phyloP scores from a whole-genome alignment of 2,329 filamentous ascomycete genomes.

The Neoarthrinium moseri region DNA sequence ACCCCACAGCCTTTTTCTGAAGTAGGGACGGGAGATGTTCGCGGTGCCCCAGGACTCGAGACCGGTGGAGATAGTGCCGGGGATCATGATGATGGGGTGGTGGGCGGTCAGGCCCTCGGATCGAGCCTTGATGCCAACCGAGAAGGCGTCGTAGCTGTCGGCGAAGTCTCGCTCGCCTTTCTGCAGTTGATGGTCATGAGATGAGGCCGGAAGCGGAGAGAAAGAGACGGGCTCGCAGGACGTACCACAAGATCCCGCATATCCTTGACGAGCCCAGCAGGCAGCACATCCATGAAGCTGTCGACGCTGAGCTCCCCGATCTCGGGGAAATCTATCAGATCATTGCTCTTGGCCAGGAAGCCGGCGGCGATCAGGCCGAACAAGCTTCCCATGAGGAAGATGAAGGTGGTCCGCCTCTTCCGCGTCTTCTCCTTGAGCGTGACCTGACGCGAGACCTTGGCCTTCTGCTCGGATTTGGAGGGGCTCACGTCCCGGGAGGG shows the following conservation, averaged over 20 bases:
- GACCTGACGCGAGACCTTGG: conserved; percentile 37
- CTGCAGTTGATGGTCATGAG: conserved; percentile 35
- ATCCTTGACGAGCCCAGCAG: conserved; percentile 81
- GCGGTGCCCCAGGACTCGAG: conserved; percentile 96
- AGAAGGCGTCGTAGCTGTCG: conserved; percentile 90
- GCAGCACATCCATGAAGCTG: conserved; percentile 80
- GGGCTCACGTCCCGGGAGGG: conserved; percentile 33
- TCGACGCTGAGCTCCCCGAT: conserved; percentile 77
- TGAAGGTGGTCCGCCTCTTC: conserved; percentile 76
- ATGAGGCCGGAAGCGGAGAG: no score
- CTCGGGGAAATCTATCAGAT: conserved; percentile 79
- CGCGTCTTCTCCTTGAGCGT: conserved; percentile 48
- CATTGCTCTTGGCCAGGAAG: conserved; percentile 86
- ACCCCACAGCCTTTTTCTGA: conserved; percentile 92
- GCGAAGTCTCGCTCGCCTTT: conserved; percentile 80
- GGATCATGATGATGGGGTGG: conserved; percentile 95
- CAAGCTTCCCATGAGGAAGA: conserved; percentile 86
- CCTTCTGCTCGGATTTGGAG: conserved; percentile 30
- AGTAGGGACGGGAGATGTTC: conserved; percentile 82
- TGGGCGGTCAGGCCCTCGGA: conserved; percentile 77
- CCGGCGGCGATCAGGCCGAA: conserved; percentile 86
- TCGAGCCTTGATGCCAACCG: conserved; percentile 80
- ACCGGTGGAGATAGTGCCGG: conserved; percentile 95
- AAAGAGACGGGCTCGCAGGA: conserved; percentile 12
- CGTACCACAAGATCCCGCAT: conserved; percentile 80